These are phyloP conservation scores for Fusarium liriodendri DNA, from an alignment of 2,329 filamentous ascomycete genomes.

Conservation along the genomic window DNA sequence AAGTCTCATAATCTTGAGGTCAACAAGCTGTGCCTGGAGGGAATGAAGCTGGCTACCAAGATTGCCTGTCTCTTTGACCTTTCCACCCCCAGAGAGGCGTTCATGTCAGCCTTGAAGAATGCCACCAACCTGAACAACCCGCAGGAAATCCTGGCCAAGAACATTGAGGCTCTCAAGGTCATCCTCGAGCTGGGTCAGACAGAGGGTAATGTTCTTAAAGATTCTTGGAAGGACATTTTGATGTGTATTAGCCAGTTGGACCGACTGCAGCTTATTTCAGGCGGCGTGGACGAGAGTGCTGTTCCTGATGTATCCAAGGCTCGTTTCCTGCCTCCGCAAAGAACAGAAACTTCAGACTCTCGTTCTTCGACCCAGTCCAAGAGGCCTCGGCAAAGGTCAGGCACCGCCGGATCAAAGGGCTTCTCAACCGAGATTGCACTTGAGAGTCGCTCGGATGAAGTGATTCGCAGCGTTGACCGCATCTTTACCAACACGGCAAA, in stretches of 20 bases:
- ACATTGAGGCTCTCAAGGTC: constrained; percentile 92
- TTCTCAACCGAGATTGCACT: constrained; percentile 85
- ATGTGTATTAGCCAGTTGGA: constrained; percentile 97
- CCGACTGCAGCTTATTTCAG: constrained; percentile 92
- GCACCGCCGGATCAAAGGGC: constrained; percentile 68
- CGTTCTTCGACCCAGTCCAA: constrained; percentile 75
- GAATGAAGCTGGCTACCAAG: constrained; percentile 91
- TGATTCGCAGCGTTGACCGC: constrained; percentile 90
- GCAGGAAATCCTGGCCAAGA: constrained; percentile 94
- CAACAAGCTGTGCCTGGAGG: constrained; percentile 92
- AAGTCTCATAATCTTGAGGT: constrained; percentile 93
- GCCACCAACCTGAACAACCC: constrained; percentile 97
- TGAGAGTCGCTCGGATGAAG: constrained; percentile 92
- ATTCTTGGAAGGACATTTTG: constrained; percentile 95
- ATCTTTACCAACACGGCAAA: constrained; percentile 98
- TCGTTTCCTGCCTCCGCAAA: constrained; percentile 72
- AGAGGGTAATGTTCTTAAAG: constrained; percentile 88
- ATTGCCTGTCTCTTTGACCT: constrained; percentile 95
- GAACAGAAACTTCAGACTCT: constrained; percentile 65
- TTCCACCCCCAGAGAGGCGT: constrained; percentile 92
- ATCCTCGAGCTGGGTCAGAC: constrained; percentile 92
- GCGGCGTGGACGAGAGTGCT: constrained; percentile 91
- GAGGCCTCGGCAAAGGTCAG: constrained; percentile 61
- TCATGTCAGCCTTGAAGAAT: constrained; percentile 91
- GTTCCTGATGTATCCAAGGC: constrained; percentile 93